A percentile compares a stretch with the other conserved stretches of the same genome.
Evolutionary conservation across 2,329 filamentous ascomycete species (phyloP).

Genomic region (Coniochaeta hoffmannii): DNA sequence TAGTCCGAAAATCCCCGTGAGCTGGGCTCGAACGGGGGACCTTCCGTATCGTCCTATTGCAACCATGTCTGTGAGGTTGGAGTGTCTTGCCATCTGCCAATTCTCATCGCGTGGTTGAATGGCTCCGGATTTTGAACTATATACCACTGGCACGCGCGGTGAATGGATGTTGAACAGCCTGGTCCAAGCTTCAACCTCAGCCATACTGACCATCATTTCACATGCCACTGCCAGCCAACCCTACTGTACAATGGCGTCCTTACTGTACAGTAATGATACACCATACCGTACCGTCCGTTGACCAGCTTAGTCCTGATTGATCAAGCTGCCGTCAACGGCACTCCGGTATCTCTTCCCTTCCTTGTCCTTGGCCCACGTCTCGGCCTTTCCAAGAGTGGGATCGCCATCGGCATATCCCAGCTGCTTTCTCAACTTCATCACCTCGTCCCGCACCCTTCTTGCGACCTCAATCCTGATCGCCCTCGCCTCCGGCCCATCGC

Average conservation of each 20-base stretch:
- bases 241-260: background rate
- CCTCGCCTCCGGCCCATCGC: slow-evolving; percentile 66
- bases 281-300: background rate
- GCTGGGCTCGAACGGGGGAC: too few relatives aligned
- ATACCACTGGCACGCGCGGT: too few relatives aligned
- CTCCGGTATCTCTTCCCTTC: slow-evolving; percentile 39
- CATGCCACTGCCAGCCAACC: background rate
- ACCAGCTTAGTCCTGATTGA: slow-evolving; percentile 22
- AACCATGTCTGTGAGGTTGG: too few relatives aligned
- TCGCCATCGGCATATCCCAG: slow-evolving; percentile 76
- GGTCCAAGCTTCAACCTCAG: too few relatives aligned
- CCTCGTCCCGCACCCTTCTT: slow-evolving; percentile 66
- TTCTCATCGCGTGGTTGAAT: too few relatives aligned
- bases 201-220: background rate
- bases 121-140: too few relatives aligned
- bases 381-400: slow-evolving; percentile 65
- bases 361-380: slow-evolving; percentile 65
- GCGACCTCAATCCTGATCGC: slow-evolving; percentile 75
- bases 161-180: too few relatives aligned
- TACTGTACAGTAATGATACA: too few relatives aligned
- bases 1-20: too few relatives aligned
- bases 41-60: too few relatives aligned
- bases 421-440: slow-evolving; percentile 66
- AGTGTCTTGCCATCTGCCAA: too few relatives aligned
- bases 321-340: slow-evolving; percentile 44